Evolutionary conservation across 2,329 filamentous ascomycete genomes (phyloP), one percentile per base, ranked within the genome.

Genomic region (Xylariaceae sp.): DNA sequence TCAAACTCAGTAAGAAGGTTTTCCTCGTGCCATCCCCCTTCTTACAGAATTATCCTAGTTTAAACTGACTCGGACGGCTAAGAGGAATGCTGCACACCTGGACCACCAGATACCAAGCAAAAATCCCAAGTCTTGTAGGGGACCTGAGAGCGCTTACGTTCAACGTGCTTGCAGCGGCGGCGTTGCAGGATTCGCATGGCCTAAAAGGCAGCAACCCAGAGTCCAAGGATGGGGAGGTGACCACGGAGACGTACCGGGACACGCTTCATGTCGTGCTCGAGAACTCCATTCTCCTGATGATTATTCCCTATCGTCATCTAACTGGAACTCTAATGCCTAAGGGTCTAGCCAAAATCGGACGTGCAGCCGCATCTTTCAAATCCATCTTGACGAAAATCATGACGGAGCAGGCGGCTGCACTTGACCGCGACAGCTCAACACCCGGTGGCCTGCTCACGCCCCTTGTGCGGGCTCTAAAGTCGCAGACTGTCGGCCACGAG

Each of bases 141-240:
- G 67, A 71, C 37, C 65, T 56, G 4, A 53, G 67, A n/a, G 66
- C 66, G 1, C 56, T 72, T 1, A 63, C 70, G 7, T 60, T 72
- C 31, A 67, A 72, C 14, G 64, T 72, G 1, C 67, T 73, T 7
- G 67, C 68, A 1, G 58, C 63, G 3, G 62, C 63, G 1, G 68
- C 53, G 1, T 70, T 71, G 1, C 68, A 70, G 14, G 58, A 66
- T 1, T 71, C 69, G 17, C 36, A 41, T 17, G 60, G 64, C 44
- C 64, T 60, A 4, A 39, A 39, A 6, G 14, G 7, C 14, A 16
- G 5, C 21, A 19, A 14, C n/a, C 16, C 12, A 16, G 4, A 39
- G 36, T 7, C 3, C 4, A 12, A 43, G 21, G 23, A n/a, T 14
- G n/a, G 6, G 3, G 40, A 43, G 23, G 7, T 6, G 16, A 24